phyloP scores from a whole-genome alignment of 106 monocot species.

The Allium cepa region DNA sequence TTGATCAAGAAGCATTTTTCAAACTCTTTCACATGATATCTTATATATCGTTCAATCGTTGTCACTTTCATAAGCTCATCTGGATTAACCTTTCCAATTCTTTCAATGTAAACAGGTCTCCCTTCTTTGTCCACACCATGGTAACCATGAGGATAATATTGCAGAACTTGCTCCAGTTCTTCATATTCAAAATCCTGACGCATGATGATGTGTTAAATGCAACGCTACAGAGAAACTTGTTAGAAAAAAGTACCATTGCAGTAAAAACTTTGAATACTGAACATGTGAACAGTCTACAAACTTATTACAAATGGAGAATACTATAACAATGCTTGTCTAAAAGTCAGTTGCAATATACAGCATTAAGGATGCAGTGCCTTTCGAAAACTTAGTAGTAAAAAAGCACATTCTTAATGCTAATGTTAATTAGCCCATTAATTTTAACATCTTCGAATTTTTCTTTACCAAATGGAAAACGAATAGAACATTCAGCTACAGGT shows the following conservation, averaged over 20 bases:
- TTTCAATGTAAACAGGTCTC: conserved; percentile 63
- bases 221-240: not conserved
- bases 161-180: conserved; percentile 44
- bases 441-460: too few relatives aligned
- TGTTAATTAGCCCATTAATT: too few relatives aligned
- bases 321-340: not conserved
- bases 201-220: conserved; percentile 2
- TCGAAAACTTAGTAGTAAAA: too few relatives aligned
- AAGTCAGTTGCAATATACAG: not conserved
- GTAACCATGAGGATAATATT: conserved; percentile 68
- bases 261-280: not conserved
- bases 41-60: conserved; percentile 52
- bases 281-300: not conserved
- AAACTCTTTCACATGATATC: conserved; percentile 61
- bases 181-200: conserved; percentile 48
- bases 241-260: not conserved
- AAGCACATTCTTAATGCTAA: too few relatives aligned
- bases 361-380: too few relatives aligned
- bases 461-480: too few relatives aligned
- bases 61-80: conserved; percentile 65
- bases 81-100: conserved; percentile 62
- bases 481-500: too few relatives aligned
- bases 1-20: conserved; percentile 50
- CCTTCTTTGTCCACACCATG: conserved; percentile 79
- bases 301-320: conserved; percentile 5